Conservation (phyloP, 306 rosid genomes). For the Castanospermum australe region DNA sequence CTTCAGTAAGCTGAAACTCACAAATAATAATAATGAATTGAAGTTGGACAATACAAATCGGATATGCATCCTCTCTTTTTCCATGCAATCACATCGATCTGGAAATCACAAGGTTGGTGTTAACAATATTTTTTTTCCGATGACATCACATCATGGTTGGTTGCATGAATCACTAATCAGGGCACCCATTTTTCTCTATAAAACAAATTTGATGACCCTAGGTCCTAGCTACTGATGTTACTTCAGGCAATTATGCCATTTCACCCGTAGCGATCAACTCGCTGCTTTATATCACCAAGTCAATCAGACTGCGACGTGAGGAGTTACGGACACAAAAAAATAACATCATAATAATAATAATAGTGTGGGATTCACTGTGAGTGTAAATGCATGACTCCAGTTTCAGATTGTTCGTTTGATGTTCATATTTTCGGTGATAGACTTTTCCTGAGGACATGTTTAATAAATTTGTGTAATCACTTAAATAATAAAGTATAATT, state of each 20-base stretch:
- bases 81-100: too few relatives aligned
- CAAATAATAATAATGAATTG: neutral
- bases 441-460: too few relatives aligned
- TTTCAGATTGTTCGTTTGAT: neutral
- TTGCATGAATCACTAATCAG: conserved; percentile 3
- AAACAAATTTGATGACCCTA: conserved; percentile 14
- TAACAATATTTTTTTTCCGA: neutral
- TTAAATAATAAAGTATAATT: too few relatives aligned
- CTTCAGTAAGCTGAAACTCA: neutral
- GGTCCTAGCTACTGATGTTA: neutral
- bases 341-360: neutral
- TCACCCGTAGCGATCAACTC: neutral
- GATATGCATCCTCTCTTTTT: too few relatives aligned
- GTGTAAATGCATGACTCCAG: neutral
- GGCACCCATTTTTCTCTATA: neutral
- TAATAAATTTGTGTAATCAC: too few relatives aligned
- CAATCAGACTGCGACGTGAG: neutral
- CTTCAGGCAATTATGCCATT: neutral
- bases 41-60: neutral
- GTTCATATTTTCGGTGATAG: neutral
- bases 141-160: conserved; percentile 38
- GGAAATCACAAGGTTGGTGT: neutral
- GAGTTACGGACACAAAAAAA: neutral
- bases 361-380: neutral
- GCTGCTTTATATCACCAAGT: neutral